Base-by-base conservation (phyloP, 2,329 filamentous ascomycete genomes). In the Diaporthe capsici region DNA sequence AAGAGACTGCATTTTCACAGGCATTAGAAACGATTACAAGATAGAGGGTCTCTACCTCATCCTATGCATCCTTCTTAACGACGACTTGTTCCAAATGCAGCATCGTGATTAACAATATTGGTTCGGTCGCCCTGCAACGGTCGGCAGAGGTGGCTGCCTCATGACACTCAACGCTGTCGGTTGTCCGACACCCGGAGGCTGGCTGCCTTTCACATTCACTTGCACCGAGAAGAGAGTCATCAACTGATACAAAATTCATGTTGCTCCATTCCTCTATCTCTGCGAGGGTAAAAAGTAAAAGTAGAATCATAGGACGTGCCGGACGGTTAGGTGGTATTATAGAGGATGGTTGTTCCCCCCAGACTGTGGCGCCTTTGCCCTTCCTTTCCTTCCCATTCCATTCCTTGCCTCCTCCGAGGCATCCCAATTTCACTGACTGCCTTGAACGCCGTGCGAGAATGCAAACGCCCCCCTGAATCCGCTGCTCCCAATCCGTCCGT, bases 391-490 rank as follows among this genome's bases (percentile, higher is more conserved):
- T 17, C 10, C 28, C 17, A 31, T 8, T 34, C 39, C n/a, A 9
- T 72, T 20, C 10, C 20, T 12, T 20, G 7, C 49, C 15, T 65
- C 37, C 49, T 73, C 34, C 55, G 9, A 31, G 47, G n/a, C 34
- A 10, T n/a, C 17, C 37, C 25, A 51, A 47, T 13, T 49, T n/a
- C 15, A 60, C 5, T 44, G 15, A 51, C 15, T 47, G 10, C 49
- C 47, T 42, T 55, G 44, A 74, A 76, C 75, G 72, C 75, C 75
- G 65, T 71, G 47, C 39, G 34, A 76, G 47, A 71, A 76, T 76
- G 75, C 71, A 71, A 58, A 76, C 55, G 57, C 65, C 47, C 9
- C 53, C 44, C 39, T 34, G 13, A 20, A 25, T 42, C 13, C 58
- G 13, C 12, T 42, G 7, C 15, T 17, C 71, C 47, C 15, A 9